Base-by-base conservation (phyloP, 225 moss, liverwort and hornwort species). In the Thuidium tamariscinum region DNA sequence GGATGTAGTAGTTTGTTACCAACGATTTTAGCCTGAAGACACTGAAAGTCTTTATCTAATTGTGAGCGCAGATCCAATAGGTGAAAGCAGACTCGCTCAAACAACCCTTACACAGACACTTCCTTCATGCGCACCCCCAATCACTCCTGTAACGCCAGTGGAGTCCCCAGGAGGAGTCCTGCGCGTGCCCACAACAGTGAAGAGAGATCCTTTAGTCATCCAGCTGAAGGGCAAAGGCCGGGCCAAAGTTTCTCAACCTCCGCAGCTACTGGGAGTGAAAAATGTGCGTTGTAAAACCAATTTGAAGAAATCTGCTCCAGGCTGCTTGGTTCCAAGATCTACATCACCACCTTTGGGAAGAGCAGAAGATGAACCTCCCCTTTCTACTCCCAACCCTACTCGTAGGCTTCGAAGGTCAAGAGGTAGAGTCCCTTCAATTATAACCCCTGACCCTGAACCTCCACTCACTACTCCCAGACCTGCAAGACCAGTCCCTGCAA, bases 181-280 rank as follows among this genome's bases (percentile, higher is more conserved):
- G 27, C 48, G 37, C 26, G 41, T 81, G 61, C 60, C 87, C 37
- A 52, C 82, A n/a, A 54, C 44, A 55, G 39, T 70, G 6, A 90
- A 88, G 75, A 83, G 82, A 73, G 90, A 90, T 71, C 87, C 90
- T 81, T 79, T 89, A 56, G 73, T 89, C 63, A 87, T 91, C 75
- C 69, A 86, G 10, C 70, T 91, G 70, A 88, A 93, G 68, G 85
- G 77, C 69, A 91, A 89, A 85, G 86, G 86, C 74, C 74, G 80
- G 39, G 85, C 87, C 70, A 87, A 85, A 70, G 51, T 22, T 48
- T 85, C 80, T 54, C 89, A 89, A 88, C 69, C 74, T 84, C 71
- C 37, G 41, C 87, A 73, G 7, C 55, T 62, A 62, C 84, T 89
- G n/a, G 84, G 86, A 66, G 74, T 82, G 44, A 74, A 30, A 65